These are phyloP conservation scores for Physcomitrellopsis africana DNA, from an alignment of 225 moss, liverwort and hornwort genomes.

Conservation along the genomic window DNA sequence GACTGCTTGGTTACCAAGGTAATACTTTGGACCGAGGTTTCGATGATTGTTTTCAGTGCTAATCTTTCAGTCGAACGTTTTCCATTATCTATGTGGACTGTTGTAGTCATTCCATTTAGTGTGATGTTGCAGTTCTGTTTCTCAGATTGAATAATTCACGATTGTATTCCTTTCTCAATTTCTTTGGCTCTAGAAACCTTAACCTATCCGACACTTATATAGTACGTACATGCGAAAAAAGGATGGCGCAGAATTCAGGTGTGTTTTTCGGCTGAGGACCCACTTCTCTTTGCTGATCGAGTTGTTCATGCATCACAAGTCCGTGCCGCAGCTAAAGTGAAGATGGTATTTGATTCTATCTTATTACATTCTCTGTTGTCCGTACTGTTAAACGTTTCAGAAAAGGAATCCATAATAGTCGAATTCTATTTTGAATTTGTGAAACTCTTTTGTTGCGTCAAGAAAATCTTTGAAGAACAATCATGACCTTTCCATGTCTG, in stretches of 20 bases:
- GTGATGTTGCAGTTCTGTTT: no score
- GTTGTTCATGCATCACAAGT: slow-evolving; percentile 56
- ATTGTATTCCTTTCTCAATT: no score
- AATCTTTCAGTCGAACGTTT: neutral
- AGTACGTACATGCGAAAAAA: slow-evolving; percentile 25
- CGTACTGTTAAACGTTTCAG: no score
- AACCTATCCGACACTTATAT: slow-evolving; percentile 19
- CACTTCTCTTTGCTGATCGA: slow-evolving; percentile 56
- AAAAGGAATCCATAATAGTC: no score
- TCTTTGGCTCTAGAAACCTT: neutral
- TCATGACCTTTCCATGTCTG: neutral
- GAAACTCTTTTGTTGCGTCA: neutral
- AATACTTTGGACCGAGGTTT: neutral
- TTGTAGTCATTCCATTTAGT: no score
- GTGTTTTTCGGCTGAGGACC: slow-evolving; percentile 74
- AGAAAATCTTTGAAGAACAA: neutral
- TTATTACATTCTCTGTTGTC: no score
- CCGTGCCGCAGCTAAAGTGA: slow-evolving; percentile 52
- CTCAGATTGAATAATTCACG: no score
- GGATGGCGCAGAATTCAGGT: slow-evolving; percentile 66
- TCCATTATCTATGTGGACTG: neutral
- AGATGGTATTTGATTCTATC: slow-evolving; percentile 42
- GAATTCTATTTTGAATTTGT: no score
- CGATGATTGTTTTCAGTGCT: no score
- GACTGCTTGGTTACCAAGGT: slow-evolving; percentile 76